phyloP scores from a whole-genome alignment of 2,329 filamentous ascomycete genomes.

The Colletotrichum sp. region DNA sequence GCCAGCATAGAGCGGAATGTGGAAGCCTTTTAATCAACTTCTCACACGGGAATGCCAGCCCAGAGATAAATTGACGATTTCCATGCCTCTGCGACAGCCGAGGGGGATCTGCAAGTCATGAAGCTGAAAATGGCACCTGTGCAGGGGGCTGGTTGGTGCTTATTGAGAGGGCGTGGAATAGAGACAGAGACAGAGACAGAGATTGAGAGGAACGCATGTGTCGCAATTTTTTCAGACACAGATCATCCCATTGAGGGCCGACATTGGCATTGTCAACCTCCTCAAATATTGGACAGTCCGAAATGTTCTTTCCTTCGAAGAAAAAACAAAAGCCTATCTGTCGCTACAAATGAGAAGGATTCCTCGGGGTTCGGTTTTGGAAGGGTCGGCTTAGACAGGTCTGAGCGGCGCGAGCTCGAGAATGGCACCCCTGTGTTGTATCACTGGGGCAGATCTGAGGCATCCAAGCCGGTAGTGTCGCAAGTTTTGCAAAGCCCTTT shows the following conservation, averaged over 20 bases:
- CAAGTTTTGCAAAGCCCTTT: background rate
- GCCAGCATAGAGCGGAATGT: background rate
- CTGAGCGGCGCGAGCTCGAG: background rate
- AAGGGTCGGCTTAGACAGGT: background rate
- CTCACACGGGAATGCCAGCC: background rate
- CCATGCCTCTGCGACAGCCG: background rate
- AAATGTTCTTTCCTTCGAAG: background rate
- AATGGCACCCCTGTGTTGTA: constrained; percentile 8
- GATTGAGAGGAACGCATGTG: background rate
- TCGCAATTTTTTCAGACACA: constrained; percentile 5
- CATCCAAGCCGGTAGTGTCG: constrained; percentile 19
- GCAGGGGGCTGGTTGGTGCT: background rate
- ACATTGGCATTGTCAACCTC: background rate
- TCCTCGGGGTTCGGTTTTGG: background rate
- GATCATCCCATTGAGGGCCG: background rate
- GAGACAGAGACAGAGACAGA: background rate
- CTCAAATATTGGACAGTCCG: background rate
- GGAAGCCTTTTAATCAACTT: background rate
- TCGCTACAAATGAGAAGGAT: background rate
- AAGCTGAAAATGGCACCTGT: background rate
- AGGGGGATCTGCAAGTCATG: background rate
- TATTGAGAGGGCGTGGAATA: background rate
- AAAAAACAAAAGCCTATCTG: background rate
- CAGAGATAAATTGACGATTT: background rate
- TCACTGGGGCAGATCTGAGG: constrained; percentile 15